Conservation (phyloP, 306 rosid genomes). For the Oxytropis ochrocephala region DNA sequence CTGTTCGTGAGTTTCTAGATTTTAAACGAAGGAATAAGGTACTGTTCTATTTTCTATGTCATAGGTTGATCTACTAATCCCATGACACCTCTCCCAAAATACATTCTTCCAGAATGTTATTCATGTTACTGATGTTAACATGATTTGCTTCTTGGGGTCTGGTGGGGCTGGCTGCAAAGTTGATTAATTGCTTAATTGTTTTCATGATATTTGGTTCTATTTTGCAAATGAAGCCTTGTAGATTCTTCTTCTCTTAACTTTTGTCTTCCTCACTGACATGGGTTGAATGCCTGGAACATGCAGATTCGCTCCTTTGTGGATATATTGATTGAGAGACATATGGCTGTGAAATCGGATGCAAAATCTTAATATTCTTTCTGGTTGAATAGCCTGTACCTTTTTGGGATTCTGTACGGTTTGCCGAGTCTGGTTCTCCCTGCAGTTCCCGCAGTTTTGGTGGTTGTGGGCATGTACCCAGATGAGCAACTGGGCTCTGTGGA, state of each 20-base stretch:
- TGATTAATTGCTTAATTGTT: not conserved
- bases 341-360: conserved; percentile 40
- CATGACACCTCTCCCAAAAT: not conserved
- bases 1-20: conserved; percentile 83
- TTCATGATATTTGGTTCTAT: not conserved
- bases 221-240: not conserved
- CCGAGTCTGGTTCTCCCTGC: conserved; percentile 25
- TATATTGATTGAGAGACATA: conserved; percentile 80
- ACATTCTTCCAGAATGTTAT: not conserved
- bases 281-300: conserved; percentile 33
- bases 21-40: conserved; percentile 96
- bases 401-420: conserved; percentile 18
- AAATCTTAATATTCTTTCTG: conserved; percentile 41
- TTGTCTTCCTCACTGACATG: conserved; percentile 25
- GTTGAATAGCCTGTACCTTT: conserved; percentile 14
- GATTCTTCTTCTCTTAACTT: conserved; percentile 10
- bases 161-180: not conserved
- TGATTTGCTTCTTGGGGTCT: conserved; percentile 8
- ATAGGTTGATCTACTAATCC: conserved; percentile 1
- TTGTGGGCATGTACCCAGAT: conserved; percentile 7
- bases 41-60: conserved; percentile 7
- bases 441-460: conserved; percentile 25
- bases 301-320: conserved; percentile 96
- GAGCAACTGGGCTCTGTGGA: conserved; percentile 13
- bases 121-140: conserved; percentile 9